A percentile compares a stretch with the other conserved stretches of the same genome.
These are phyloP conservation scores for Kwoniella europaea DNA, from an alignment of 768 basidiomycete species.

Conservation along the genomic window DNA sequence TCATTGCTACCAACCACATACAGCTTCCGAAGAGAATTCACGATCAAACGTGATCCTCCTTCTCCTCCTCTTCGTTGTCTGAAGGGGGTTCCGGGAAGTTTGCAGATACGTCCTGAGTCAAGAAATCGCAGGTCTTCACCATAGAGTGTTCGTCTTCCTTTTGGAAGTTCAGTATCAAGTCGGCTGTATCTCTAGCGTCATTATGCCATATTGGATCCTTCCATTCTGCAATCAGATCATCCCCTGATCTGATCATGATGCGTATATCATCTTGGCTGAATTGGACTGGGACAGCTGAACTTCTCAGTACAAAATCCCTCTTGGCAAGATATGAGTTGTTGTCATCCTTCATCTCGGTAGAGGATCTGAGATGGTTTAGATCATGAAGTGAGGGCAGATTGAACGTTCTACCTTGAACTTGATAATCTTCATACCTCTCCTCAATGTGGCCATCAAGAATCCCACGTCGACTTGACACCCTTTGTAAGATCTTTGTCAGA, in stretches of 20 bases:
- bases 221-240: not conserved
- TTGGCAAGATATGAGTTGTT: not conserved
- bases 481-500: not conserved
- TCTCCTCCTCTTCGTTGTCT: not conserved
- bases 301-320: not conserved
- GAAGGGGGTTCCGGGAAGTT: not conserved
- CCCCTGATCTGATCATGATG: too few relatives aligned
- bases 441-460: not conserved
- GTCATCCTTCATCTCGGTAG: not conserved
- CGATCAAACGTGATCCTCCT: not conserved
- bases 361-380: not conserved
- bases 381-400: not conserved
- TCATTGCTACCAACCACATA: not conserved
- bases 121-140: not conserved
- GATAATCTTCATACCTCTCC: not conserved
- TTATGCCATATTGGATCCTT: not conserved
- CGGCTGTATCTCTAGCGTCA: not conserved
- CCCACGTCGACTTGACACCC: not conserved
- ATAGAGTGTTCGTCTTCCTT: not conserved
- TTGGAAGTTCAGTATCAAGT: not conserved
- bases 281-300: not conserved
- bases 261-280: not conserved
- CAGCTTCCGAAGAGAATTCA: not conserved
- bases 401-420: not conserved
- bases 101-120: not conserved